Evolutionary conservation across 768 basidiomycete species (phyloP), one percentile per base, ranked within the genome.

Genomic region (Mycena floridula): DNA sequence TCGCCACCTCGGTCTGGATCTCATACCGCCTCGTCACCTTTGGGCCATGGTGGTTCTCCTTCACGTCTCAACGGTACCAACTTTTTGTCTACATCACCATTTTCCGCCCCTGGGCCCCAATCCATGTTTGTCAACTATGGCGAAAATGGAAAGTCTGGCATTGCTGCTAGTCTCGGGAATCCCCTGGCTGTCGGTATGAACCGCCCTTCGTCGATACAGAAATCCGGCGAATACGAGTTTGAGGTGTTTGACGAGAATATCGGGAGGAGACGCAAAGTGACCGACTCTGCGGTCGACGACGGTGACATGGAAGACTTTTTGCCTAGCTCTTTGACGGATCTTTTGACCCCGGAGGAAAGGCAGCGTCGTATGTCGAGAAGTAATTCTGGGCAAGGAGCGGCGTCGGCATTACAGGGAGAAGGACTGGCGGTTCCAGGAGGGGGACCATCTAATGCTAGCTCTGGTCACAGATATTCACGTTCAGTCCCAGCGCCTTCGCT

Each of bases 251-350:
- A 26, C 41, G 13, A 9, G 16, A 15, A 42, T 27, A 6, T 22
- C 30, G 32, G 32, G 12, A 15, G n/a, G 7, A 35, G 21, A 38
- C 22, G 50, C 24, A 55, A 52, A 16, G 65, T 65, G n/a, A 65
- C 60, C 42, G 68, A 66, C 37, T 54, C 63, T 22, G 63, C 59
- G 30, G 53, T 67, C 40, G 74, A 65, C 16, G 86, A 85, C 40
- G 89, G 82, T 37, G 89, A 93, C 52, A 58, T 89, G 39, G 90
- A 92, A 56, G 93, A 92, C 45, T 88, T 97, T 59, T 60, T 98
- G 24, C 95, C 95, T 0, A 82, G 87, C 44, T 89, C 85, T 4
- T 67, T 98, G 38, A 89, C 82, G 22, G 94, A 97, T 48, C 72
- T 98, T 6, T 69, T 98, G 38, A 95, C 93, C 0, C 89, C 89